Evolutionary conservation across 1,284 basidiomycete genomes (phyloP).

Genomic region (Cutaneotrichosporon sp.): DNA sequence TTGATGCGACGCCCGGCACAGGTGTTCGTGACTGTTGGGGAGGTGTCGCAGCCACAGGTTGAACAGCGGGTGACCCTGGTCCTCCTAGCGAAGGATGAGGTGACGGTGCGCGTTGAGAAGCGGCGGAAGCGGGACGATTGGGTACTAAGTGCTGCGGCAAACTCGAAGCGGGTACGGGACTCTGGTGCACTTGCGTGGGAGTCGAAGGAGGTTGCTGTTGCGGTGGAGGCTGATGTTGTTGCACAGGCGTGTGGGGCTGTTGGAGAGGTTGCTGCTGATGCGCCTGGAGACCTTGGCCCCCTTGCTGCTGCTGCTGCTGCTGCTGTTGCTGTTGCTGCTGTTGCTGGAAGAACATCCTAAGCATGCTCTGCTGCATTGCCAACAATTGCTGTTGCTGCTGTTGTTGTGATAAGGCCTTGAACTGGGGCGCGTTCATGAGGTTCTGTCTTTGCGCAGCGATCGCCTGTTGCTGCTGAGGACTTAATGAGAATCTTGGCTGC

Average conservation of each 20-base stretch:
- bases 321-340: slow-evolving; percentile 22
- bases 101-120: slow-evolving; percentile 34
- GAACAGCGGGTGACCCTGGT: slow-evolving; percentile 14
- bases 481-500: slow-evolving; percentile 11
- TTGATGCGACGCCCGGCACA: slow-evolving; percentile 1
- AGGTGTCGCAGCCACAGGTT: slow-evolving; percentile 8
- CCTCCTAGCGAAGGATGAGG: slow-evolving; percentile 22
- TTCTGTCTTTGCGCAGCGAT: slow-evolving; percentile 22
- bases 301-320: slow-evolving; percentile 26
- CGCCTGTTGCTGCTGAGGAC: slow-evolving; percentile 36
- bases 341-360: slow-evolving; percentile 23
- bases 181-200: slow-evolving; percentile 20
- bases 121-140: slow-evolving; percentile 36
- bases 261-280: slow-evolving; percentile 24
- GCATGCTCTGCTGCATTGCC: slow-evolving; percentile 29
- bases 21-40: slow-evolving; percentile 1
- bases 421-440: slow-evolving; percentile 25
- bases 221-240: slow-evolving; percentile 6
- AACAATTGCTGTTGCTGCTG: slow-evolving; percentile 36
- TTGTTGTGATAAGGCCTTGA: slow-evolving; percentile 28
- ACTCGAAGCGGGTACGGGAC: slow-evolving; percentile 29
- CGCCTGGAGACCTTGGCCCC: slow-evolving; percentile 19
- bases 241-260: slow-evolving; percentile 22
- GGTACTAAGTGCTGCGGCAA: slow-evolving; percentile 43
- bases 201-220: slow-evolving; percentile 8